A percentile compares a stretch with the other conserved stretches of the same genome.
phyloP scores from a whole-genome alignment of 2,329 filamentous ascomycete genomes.

The Epichloe festucae region DNA sequence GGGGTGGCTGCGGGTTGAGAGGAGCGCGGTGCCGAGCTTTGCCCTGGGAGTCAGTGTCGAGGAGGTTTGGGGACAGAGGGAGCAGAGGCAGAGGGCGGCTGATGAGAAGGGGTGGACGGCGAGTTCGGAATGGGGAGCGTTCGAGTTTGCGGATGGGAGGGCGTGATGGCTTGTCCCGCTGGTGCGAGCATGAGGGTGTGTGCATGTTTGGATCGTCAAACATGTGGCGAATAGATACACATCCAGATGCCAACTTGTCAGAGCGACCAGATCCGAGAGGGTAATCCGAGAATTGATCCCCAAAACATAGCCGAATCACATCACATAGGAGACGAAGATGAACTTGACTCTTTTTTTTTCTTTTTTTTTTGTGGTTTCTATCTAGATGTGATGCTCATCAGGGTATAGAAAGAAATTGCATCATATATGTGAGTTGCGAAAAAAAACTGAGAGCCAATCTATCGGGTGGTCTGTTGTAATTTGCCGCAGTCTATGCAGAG shows the following conservation, averaged over 20 bases:
- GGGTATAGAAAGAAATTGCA: constrained; percentile 10
- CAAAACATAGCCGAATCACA: too few relatives aligned
- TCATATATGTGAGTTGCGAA: constrained; percentile 5
- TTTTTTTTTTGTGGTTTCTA: background rate
- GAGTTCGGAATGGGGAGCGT: constrained; percentile 35
- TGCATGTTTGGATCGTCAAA: too few relatives aligned
- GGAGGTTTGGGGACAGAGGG: constrained; percentile 31
- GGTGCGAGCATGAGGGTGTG: too few relatives aligned
- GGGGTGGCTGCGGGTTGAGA: constrained; percentile 41
- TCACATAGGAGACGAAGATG: too few relatives aligned
- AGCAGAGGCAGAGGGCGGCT: constrained; percentile 25
- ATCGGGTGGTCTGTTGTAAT: background rate
- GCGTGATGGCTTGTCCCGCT: background rate
- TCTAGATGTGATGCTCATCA: constrained; percentile 13
- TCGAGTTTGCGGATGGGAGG: constrained; percentile 23
- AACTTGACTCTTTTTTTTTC: constrained; percentile 11
- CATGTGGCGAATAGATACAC: too few relatives aligned
- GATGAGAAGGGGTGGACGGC: constrained; percentile 33
- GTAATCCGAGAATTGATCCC: too few relatives aligned
- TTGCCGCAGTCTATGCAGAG: background rate
- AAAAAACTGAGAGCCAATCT: background rate
- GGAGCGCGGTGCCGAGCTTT: constrained; percentile 28
- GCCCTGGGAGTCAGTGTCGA: constrained; percentile 25
- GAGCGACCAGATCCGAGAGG: too few relatives aligned
- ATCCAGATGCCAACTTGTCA: too few relatives aligned